Evolutionary conservation across 805 yeast genomes (phyloP), one percentile per base, ranked within the genome.

Genomic region (Candida krabiensis): DNA sequence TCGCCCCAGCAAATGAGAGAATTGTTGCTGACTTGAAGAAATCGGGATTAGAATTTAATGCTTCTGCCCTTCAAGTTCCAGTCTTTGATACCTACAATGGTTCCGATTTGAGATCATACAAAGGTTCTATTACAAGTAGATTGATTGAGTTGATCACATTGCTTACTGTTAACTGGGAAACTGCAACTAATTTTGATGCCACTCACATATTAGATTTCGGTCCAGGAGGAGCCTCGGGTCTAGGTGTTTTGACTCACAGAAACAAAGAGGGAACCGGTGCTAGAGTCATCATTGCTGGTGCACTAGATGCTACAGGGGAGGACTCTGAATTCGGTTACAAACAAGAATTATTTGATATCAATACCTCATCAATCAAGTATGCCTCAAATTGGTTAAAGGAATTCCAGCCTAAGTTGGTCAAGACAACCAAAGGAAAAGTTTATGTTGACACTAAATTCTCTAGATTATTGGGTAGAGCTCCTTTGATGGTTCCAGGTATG

Each of bases 221-320:
- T 62, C 99, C 99, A 46, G 99, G 99, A 67, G 98, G 98, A 54
- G 81, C 87, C 26, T 86, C 97, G 30, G 99, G 99, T 56, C 74
- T 93, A 51, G 99, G 99, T 69, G 86, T 86, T 46, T 75, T 93
- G 54, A 93, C 99, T 41, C 96, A 89, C 69, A 84, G 96, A 69
- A 93, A 91, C 74, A 93, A 91, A 67, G 99, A 93, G 56, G 99
- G 99, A 66, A 88, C 97, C 36, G 99, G 99, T 67, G 85, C 86
- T 34, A 85, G 99, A 67, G 73, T 91, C 49, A 87, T 93, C 54
- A 77, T 95, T 52, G 98, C 95, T 36, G 98, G 98, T 64, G 82
- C 93, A 46, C 70, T 93, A 43, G 96, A 86, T 51, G 70, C 69
- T 38, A 68, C 74, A 32, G 68, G 76, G 31, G 66, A 71, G 30